Base-by-base conservation (phyloP, 345 rosid genomes). In the Eutrema heterophyllum region DNA sequence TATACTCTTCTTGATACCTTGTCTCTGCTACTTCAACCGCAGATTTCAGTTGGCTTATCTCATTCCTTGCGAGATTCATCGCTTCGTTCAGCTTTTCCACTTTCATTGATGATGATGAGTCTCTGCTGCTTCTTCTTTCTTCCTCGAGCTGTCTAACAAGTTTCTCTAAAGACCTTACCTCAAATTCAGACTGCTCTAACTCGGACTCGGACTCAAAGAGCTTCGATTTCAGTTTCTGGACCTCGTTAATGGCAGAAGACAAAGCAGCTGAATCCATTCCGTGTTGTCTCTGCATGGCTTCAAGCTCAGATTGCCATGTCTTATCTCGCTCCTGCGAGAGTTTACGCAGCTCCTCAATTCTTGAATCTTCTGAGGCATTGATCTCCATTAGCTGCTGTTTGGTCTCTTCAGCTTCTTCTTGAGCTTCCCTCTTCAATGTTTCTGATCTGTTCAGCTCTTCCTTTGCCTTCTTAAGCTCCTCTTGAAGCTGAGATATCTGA, bases 261-360 rank as follows among this genome's bases (percentile, higher is more conserved):
- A 91, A 61, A 54, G 92, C 88, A 8, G 91, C 68, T 14, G 96
- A 87, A 78, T 94, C 97, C 83, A 94, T 67, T 6, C 84, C 81
- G 41, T 91, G 87, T 75, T 92, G 97, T 72, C 87, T 88, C 81
- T 87, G 95, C 71, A 92, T 78, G 56, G 98, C 93, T 81, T 91
- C 97, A 21, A 94, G 88, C 77, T 94, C 98, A 53, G 97, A 88
- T 41, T 94, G 83, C 98, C 98, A 94, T 14, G 89, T 89, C 76
- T 81, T 84, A 73, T 94, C 98, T 32, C 97, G 82, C 51, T 88
- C 96, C 26, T 87, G 95, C 4, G 97, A 95, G 51, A 92, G 81
- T 68, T 88, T 80, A 11, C 88, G 84, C 52, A 95, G 91, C 83
- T 92, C 97, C 60, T 85, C 89, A 38, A 95, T 74, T 45, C 97